These are phyloP conservation scores for Babesia bigemina DNA, from an alignment of 169 alveolate species.

Conservation along the genomic window DNA sequence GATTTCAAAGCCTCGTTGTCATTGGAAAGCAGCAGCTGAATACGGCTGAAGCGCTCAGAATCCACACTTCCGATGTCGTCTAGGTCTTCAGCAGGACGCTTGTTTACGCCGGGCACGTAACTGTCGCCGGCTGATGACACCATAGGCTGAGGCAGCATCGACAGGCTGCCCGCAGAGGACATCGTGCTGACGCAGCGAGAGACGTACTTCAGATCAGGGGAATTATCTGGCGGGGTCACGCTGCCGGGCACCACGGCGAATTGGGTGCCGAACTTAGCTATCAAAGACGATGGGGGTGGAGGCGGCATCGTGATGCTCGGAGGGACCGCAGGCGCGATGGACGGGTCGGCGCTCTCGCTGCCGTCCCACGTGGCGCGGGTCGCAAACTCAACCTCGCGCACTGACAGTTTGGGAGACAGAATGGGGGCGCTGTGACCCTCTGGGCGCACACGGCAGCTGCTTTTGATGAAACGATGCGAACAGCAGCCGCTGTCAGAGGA, in stretches of 20 bases:
- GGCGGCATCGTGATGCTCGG: conserved; percentile 65
- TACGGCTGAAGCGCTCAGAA: conserved; percentile 29
- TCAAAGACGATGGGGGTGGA: conserved; percentile 57
- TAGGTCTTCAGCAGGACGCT: conserved; percentile 25
- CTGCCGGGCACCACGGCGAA: conserved; percentile 21
- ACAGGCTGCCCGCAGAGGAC: background rate
- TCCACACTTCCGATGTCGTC: conserved; percentile 23
- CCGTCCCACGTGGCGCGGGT: conserved; percentile 73
- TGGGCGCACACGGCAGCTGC: conserved; percentile 26
- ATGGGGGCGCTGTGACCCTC: conserved; percentile 17
- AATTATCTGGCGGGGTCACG: conserved; percentile 45
- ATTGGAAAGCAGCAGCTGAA: conserved; percentile 24
- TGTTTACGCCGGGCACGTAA: background rate
- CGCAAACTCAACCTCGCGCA: conserved; percentile 46
- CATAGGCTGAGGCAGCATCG: conserved; percentile 35
- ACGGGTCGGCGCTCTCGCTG: conserved; percentile 66
- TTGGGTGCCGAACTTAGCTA: conserved; percentile 39
- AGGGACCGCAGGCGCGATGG: conserved; percentile 71
- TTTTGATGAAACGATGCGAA: conserved; percentile 27
- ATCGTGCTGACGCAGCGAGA: conserved; percentile 7
- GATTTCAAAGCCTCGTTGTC: conserved; percentile 28
- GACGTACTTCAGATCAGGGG: conserved; percentile 49
- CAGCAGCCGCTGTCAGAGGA: conserved; percentile 66
- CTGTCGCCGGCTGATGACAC: conserved; percentile 3
- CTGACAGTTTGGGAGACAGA: conserved; percentile 39